These are phyloP conservation scores for Diplocarpon mali DNA, from an alignment of 2,329 filamentous ascomycete genomes.

Conservation along the genomic window DNA sequence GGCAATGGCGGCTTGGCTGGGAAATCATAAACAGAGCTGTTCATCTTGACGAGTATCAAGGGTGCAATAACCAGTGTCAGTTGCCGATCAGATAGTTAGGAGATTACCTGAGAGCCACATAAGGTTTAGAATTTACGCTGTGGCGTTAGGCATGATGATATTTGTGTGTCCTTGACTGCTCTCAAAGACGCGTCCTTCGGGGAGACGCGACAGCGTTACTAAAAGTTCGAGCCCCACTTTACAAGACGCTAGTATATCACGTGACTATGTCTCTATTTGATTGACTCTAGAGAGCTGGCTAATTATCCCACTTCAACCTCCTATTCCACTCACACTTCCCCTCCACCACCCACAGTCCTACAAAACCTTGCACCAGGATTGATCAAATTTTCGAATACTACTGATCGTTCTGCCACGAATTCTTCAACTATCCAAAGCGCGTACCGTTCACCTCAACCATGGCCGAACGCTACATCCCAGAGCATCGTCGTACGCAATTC, in stretches of 20 bases:
- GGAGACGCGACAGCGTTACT: too few species aligned
- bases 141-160: too few species aligned
- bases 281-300: background rate
- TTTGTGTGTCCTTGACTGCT: too few species aligned
- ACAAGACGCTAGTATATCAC: too few species aligned
- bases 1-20: constrained; percentile 24
- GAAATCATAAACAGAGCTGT: background rate
- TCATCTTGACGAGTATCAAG: constrained; percentile 3
- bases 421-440: constrained; percentile 7
- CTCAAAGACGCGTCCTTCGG: too few species aligned
- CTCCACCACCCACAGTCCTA: constrained; percentile 7
- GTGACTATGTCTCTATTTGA: too few species aligned
- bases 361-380: constrained; percentile 9
- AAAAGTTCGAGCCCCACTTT: too few species aligned
- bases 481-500: constrained; percentile 98
- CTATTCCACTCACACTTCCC: constrained; percentile 10
- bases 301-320: background rate
- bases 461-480: constrained; percentile 98
- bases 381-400: constrained; percentile 10
- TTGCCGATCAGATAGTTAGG: too few species aligned
- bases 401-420: constrained; percentile 7
- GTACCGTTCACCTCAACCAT: constrained; percentile 38
- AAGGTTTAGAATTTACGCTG: too few species aligned
- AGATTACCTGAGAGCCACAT: too few species aligned
- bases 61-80: background rate